These are phyloP conservation scores for Daldinia concentrica DNA, from an alignment of 495 filamentous ascomycete genomes.

Conservation along the genomic window DNA sequence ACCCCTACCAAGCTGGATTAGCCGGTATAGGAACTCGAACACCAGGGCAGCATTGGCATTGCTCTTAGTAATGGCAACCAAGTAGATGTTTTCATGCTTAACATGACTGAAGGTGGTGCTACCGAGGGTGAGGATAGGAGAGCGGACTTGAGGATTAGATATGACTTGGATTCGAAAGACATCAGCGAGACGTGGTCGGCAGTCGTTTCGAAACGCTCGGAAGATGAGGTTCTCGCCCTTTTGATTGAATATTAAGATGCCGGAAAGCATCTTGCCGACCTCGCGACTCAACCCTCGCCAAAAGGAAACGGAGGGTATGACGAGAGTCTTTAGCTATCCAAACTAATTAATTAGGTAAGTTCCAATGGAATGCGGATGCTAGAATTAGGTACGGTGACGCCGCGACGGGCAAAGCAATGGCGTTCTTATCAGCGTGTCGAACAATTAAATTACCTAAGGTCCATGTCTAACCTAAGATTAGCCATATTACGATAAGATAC, in stretches of 20 bases:
- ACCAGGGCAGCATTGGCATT: constrained; percentile 99
- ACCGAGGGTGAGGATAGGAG: constrained; percentile 95
- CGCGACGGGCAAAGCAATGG: constrained; percentile 4
- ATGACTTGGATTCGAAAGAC: constrained; percentile 99
- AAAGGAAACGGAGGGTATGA: constrained; percentile 1
- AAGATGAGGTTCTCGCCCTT: constrained; percentile 99
- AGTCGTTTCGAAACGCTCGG: constrained; percentile 97
- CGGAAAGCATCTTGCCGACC: constrained; percentile 81
- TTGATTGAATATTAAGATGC: constrained; percentile 98
- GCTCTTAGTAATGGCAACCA: constrained; percentile 97
- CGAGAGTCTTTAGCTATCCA: not conserved
- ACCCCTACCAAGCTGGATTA: constrained; percentile 87
- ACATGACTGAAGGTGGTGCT: constrained; percentile 99
- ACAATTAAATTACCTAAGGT: not conserved
- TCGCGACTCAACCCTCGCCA: constrained; percentile 30
- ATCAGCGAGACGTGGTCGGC: constrained; percentile 93
- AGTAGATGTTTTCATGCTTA: constrained; percentile 98
- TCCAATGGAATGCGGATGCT: not conserved
- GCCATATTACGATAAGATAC: not conserved
- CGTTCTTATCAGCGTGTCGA: constrained; percentile 2
- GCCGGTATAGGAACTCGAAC: constrained; percentile 96
- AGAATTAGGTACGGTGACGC: constrained; percentile 10
- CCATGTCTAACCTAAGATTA: not conserved
- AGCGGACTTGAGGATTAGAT: constrained; percentile 96
- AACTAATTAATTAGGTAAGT: constrained; percentile 7